phyloP scores from a whole-genome alignment of 1,139 yeast genomes.

The Saccharomyces hybrid region DNA sequence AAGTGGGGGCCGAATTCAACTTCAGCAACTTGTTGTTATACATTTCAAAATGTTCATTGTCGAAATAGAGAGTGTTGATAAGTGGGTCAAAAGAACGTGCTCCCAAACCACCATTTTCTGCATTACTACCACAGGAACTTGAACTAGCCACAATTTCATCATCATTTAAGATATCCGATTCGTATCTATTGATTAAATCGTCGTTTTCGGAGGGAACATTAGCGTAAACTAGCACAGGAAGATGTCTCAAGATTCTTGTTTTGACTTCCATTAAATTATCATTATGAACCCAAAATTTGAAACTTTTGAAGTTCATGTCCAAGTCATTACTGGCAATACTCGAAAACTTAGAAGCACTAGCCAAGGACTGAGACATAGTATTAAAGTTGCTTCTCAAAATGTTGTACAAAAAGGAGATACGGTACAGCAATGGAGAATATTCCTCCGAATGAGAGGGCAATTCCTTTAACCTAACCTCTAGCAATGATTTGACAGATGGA shows the following conservation, averaged over 20 bases:
- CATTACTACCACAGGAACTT: conserved; percentile 21
- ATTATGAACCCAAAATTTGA: conserved; percentile 93
- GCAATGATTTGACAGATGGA: conserved; percentile 71
- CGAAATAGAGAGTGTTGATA: conserved; percentile 82
- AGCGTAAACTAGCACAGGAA: conserved; percentile 82
- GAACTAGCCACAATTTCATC: conserved; percentile 31
- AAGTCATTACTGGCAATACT: conserved; percentile 22
- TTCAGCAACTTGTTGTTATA: conserved; percentile 78
- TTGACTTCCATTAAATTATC: conserved; percentile 96
- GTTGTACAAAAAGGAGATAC: conserved; percentile 73
- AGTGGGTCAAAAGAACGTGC: conserved; percentile 63
- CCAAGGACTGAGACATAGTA: conserved; percentile 26
- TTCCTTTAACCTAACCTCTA: conserved; percentile 78
- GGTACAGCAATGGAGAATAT: conserved; percentile 82
- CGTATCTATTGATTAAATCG: conserved; percentile 23
- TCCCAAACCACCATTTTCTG: conserved; percentile 35
- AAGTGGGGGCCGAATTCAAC: conserved; percentile 62
- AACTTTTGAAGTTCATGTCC: conserved; percentile 59
- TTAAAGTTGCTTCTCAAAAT: conserved; percentile 46
- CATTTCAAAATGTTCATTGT: conserved; percentile 71
- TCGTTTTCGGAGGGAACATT: conserved; percentile 33
- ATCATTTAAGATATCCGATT: conserved; percentile 34
- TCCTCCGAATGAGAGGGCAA: conserved; percentile 93
- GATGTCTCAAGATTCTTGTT: conserved; percentile 83
- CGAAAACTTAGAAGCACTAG: conserved; percentile 28